A percentile compares a stretch with the other conserved stretches of the same genome.
phyloP scores from a whole-genome alignment of 305 asterid species.

The Fraxinus sp. region DNA sequence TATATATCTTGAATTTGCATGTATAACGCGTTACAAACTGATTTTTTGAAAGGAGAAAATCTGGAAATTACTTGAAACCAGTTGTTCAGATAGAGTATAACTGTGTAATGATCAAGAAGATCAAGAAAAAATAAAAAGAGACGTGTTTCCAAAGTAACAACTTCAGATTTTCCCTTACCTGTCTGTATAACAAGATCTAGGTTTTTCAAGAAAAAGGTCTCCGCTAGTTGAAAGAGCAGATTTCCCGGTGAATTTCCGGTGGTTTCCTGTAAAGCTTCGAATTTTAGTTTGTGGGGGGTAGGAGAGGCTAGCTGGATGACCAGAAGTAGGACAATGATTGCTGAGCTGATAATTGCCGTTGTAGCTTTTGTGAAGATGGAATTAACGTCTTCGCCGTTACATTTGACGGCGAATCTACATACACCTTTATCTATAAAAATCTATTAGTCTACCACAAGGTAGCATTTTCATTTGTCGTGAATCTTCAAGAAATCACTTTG shows the following conservation, averaged over 20 bases:
- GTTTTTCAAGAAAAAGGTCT: not conserved
- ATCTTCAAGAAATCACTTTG: not conserved
- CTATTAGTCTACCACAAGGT: not conserved
- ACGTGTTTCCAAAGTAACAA: not conserved
- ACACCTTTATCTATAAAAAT: not conserved
- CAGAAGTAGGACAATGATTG: slow-evolving; percentile 50
- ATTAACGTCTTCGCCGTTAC: slow-evolving; percentile 38
- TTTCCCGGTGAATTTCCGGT: slow-evolving; percentile 26
- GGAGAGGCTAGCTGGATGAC: slow-evolving; percentile 40
- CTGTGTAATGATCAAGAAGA: not conserved
- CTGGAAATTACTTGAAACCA: not conserved
- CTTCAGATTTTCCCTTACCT: not conserved
- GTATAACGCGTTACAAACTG: slow-evolving; percentile 18
- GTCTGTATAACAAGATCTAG: not conserved
- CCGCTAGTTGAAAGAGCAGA: not conserved
- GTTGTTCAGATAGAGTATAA: not conserved
- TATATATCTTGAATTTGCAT: slow-evolving; percentile 23
- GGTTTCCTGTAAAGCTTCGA: slow-evolving; percentile 36
- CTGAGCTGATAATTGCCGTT: slow-evolving; percentile 37
- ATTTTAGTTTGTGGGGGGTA: slow-evolving; percentile 15
- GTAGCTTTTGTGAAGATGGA: slow-evolving; percentile 20
- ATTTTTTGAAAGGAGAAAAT: not conserved
- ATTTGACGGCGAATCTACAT: slow-evolving; percentile 38
- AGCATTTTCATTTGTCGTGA: not conserved
- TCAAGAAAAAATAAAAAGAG: not conserved